A percentile compares a stretch with the other conserved stretches of the same genome.
Conservation (phyloP, 179 eudicot species). For the Amaranthus tricolor region DNA sequence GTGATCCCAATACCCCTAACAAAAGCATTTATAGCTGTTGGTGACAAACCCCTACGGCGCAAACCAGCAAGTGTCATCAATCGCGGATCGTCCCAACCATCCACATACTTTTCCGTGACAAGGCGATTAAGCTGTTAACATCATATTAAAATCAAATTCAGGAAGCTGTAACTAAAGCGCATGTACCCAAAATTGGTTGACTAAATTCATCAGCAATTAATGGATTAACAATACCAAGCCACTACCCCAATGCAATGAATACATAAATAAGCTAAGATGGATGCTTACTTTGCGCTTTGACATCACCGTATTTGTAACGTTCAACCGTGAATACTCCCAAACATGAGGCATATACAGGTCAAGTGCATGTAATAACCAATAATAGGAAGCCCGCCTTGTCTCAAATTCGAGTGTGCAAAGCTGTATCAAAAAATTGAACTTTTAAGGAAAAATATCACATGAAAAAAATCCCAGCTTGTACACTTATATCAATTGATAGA, state of each 20-base stretch:
- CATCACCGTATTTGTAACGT: constrained; percentile 90
- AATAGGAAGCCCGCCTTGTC: constrained; percentile 95
- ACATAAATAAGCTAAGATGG: constrained; percentile 5
- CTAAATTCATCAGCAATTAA: background rate
- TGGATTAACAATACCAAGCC: background rate
- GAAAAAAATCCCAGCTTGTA: background rate
- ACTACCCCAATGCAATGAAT: background rate
- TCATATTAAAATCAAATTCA: constrained; percentile 1
- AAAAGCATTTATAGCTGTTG: constrained; percentile 82
- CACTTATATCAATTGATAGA: background rate
- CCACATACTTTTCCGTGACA: constrained; percentile 86
- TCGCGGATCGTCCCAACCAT: constrained; percentile 99
- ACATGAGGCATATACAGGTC: constrained; percentile 85
- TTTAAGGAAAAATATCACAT: background rate
- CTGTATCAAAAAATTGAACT: constrained; percentile 42
- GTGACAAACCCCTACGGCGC: constrained; percentile 86
- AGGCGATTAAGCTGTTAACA: constrained; percentile 73
- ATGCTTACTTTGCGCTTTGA: constrained; percentile 85
- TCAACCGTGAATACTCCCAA: constrained; percentile 98
- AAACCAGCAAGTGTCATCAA: constrained; percentile 93
- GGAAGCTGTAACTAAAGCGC: background rate
- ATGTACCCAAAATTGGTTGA: background rate
- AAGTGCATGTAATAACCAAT: constrained; percentile 86
- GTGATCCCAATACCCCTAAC: constrained; percentile 96
- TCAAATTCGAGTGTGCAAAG: constrained; percentile 97